Conservation (phyloP, 257 asterid species). For the Nemophila menziesii region DNA sequence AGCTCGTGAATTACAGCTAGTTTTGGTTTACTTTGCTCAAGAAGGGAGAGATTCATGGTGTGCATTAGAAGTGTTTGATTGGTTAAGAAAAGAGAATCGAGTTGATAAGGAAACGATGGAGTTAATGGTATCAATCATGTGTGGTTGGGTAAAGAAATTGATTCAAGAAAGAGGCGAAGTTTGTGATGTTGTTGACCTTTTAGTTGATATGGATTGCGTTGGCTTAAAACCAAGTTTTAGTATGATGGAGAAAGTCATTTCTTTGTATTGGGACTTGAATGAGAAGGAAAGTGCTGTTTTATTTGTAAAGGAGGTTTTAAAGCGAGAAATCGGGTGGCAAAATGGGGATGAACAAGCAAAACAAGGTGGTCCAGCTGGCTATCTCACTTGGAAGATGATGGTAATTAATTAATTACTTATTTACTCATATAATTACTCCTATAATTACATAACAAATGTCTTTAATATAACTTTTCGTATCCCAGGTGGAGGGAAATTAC, state of each 20-base stretch:
- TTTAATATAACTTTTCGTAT: conserved; percentile 1
- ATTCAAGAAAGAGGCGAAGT: conserved; percentile 51
- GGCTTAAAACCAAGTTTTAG: conserved; percentile 74
- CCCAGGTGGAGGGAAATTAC: conserved; percentile 80
- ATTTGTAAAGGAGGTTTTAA: conserved; percentile 74
- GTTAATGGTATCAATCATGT: conserved; percentile 91
- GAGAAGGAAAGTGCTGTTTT: conserved; percentile 43
- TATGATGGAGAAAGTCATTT: conserved; percentile 84
- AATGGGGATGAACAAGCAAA: conserved; percentile 39
- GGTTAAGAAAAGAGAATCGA: conserved; percentile 87
- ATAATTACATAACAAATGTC: too few species aligned
- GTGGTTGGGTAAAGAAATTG: conserved; percentile 83
- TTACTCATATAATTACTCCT: neutral
- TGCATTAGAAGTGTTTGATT: conserved; percentile 88
- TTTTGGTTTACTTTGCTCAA: conserved; percentile 79
- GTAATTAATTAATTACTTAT: conserved; percentile 28
- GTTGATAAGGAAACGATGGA: conserved; percentile 96
- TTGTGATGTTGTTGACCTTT: conserved; percentile 70
- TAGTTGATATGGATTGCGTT: conserved; percentile 95
- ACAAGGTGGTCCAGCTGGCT: conserved; percentile 83
- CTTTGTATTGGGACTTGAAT: conserved; percentile 79
- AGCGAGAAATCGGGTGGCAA: conserved; percentile 43
- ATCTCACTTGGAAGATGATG: conserved; percentile 99
- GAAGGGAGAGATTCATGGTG: conserved; percentile 99
- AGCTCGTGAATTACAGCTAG: conserved; percentile 74